Conservation (phyloP, 1,284 basidiomycete species). For the Chiua sp. region DNA sequence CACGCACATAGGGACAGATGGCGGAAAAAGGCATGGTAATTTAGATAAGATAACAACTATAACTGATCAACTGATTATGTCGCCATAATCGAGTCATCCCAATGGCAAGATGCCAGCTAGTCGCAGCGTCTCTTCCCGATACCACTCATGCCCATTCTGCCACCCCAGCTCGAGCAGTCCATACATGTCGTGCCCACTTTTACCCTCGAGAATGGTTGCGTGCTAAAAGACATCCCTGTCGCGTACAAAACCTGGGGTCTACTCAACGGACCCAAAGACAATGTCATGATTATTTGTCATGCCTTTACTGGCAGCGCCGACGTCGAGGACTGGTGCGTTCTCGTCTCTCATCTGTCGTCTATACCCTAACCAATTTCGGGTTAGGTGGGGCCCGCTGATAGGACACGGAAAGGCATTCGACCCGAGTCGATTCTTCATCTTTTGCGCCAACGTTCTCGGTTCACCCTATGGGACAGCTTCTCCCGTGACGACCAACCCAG, state of each 20-base stretch:
- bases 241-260: constrained; percentile 98
- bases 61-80: neutral
- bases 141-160: constrained; percentile 10
- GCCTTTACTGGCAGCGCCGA: constrained; percentile 97
- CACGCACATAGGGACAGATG: constrained; percentile 42
- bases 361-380: neutral
- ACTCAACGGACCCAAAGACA: constrained; percentile 79
- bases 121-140: neutral
- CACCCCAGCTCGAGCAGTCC: constrained; percentile 68
- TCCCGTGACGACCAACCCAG: constrained; percentile 82
- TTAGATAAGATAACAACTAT: neutral
- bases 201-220: constrained; percentile 81
- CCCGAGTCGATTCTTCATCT: constrained; percentile 88
- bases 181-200: constrained; percentile 74
- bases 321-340: constrained; percentile 90
- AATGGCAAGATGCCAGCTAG: no score
- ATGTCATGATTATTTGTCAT: constrained; percentile 97
- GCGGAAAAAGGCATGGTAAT: constrained; percentile 20
- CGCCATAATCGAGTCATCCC: neutral
- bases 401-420: constrained; percentile 93
- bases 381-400: constrained; percentile 97
- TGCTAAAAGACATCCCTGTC: constrained; percentile 81
- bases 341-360: neutral
- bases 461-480: constrained; percentile 96
- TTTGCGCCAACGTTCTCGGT: constrained; percentile 94